Evolutionary conservation across 1,284 basidiomycete genomes (phyloP).

Genomic region (Schizopora paradoxa): DNA sequence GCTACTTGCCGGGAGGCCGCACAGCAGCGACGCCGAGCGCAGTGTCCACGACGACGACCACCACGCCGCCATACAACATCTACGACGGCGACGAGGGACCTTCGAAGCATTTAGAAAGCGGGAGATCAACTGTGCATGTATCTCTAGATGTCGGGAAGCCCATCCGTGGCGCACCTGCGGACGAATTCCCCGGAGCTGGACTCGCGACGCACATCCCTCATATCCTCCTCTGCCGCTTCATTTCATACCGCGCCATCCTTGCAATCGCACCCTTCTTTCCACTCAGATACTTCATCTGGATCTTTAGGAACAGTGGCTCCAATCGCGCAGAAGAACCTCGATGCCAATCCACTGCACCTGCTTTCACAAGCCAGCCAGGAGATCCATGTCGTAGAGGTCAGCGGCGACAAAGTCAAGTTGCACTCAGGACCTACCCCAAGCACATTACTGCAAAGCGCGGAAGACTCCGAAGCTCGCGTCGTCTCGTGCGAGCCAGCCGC

Average conservation of each 20-base stretch:
- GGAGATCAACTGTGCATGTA: too few species aligned
- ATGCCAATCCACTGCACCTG: slow-evolving; percentile 16
- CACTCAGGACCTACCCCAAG: slow-evolving; percentile 12
- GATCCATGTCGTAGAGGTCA: slow-evolving; percentile 18
- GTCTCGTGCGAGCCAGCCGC: slow-evolving; percentile 12
- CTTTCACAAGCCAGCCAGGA: slow-evolving; percentile 15
- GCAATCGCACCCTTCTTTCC: slow-evolving; percentile 7
- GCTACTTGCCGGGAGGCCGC: too few species aligned
- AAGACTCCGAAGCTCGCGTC: slow-evolving; percentile 12
- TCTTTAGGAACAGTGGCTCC: slow-evolving; percentile 12
- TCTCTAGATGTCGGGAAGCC: too few species aligned
- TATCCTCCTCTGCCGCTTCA: slow-evolving; percentile 13
- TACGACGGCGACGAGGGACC: too few species aligned
- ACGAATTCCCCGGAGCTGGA: slow-evolving; percentile 9
- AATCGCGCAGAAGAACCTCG: slow-evolving; percentile 4
- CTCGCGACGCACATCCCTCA: slow-evolving; percentile 10
- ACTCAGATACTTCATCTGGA: slow-evolving; percentile 6
- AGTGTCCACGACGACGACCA: too few species aligned
- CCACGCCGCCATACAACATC: too few species aligned
- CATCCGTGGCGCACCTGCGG: too few species aligned
- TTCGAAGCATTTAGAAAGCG: too few species aligned
- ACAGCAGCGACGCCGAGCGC: too few species aligned
- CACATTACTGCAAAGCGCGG: slow-evolving; percentile 11
- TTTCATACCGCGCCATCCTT: slow-evolving; percentile 14
- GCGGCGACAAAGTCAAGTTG: slow-evolving; percentile 15